Evolutionary conservation across 352 stramenopile species (phyloP), one percentile per base, ranked within the genome.

Genomic region (Globisporangium orthogonon): DNA sequence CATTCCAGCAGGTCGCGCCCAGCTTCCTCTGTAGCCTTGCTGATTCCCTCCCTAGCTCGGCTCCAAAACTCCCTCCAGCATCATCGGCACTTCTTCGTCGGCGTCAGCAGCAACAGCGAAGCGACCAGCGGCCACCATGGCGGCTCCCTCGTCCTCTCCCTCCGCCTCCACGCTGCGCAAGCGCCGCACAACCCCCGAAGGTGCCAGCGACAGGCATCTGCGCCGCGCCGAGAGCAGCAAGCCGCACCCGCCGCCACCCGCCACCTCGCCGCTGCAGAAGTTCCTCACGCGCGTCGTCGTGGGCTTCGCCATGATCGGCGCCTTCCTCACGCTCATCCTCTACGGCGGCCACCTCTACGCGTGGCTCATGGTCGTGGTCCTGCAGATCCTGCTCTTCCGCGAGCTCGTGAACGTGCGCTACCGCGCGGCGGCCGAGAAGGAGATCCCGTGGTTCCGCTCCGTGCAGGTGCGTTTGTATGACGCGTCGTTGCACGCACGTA

Each of bases 401-500:
- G 97, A 99, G 71, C 79, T 99, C 5, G 96, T 99, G n/a, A 98
- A 97, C 60, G 96, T 99, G 35, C 87, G 97, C 2, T 99, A 99
- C 76, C 89, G 92, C 58, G 86, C 82, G 4, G 87, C 86, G 2
- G 95, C 95, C 40, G 89, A 99, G 76, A 90, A 97, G 68, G 97
- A 91, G 35, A 98, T 99, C 65, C 96, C 97, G 49, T 94, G 97
- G 66, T 99, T 99, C 71, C 95, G 97, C 40, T 99, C 96, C 4
- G 93, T 98, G 54, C 94, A 83, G 71, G 73, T 56, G 14, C 31
- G 58, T 28, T 48, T 58, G 43, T 45, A 7, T 49, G 41, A 23
- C 28, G 3, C 18, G 23, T 2, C 43, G 15, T 23, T 23, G 23
- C 23, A 23, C 23, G 23, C 23, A 23, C 23, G 23, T 23, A 23